phyloP scores from a whole-genome alignment of 345 rosid species.

The Sonneratia alba region DNA sequence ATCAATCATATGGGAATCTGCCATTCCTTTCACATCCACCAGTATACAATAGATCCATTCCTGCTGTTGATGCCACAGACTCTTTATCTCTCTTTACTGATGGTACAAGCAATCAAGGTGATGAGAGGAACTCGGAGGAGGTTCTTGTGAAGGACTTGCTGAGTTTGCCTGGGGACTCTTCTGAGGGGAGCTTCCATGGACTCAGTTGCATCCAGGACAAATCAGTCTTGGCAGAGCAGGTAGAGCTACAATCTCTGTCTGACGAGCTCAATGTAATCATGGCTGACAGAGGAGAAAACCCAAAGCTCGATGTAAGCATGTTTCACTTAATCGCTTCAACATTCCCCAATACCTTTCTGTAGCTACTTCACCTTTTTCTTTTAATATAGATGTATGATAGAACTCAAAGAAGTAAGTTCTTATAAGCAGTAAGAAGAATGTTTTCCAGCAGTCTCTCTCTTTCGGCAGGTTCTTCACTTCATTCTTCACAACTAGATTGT shows the following conservation, averaged over 20 bases:
- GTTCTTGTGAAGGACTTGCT: conserved; percentile 42
- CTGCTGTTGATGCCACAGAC: conserved; percentile 37
- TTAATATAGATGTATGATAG: no score
- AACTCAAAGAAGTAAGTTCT: background rate
- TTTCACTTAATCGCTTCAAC: background rate
- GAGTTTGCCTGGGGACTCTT: conserved; percentile 41
- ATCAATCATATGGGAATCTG: conserved; percentile 48
- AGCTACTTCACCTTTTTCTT: no score
- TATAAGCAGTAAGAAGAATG: background rate
- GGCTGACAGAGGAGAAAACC: conserved; percentile 68
- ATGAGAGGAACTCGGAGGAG: conserved; percentile 39
- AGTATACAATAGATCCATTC: conserved; percentile 34
- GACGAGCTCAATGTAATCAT: conserved; percentile 77
- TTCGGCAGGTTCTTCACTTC: no score
- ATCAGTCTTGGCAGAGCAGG: conserved; percentile 43
- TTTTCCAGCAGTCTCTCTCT: no score
- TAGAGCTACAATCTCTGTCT: conserved; percentile 72
- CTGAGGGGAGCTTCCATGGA: conserved; percentile 43
- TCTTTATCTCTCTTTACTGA: conserved; percentile 44
- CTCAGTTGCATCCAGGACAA: conserved; percentile 31
- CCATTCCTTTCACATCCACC: conserved; percentile 80
- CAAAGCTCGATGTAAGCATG: conserved; percentile 66
- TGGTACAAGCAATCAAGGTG: conserved; percentile 34
- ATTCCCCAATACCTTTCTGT: background rate
- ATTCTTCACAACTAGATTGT: no score